These are phyloP conservation scores for Metschnikowia kunwiensis DNA, from an alignment of 805 yeast genomes.

Conservation along the genomic window DNA sequence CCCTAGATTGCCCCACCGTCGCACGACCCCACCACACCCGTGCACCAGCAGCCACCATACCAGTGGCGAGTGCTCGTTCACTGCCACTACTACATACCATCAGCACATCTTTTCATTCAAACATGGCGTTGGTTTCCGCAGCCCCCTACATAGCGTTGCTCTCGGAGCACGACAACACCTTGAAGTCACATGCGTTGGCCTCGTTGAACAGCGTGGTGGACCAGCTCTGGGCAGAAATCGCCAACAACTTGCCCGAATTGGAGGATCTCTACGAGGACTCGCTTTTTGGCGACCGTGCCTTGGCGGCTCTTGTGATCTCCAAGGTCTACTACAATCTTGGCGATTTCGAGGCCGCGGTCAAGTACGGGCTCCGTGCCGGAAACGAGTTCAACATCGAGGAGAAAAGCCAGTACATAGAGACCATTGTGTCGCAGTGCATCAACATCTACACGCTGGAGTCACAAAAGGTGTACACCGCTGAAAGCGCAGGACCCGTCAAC, in stretches of 20 bases:
- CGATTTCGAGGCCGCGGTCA: conserved; percentile 87
- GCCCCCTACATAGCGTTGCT: conserved; percentile 89
- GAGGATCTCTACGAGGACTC: conserved; percentile 90
- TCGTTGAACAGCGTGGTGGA: conserved; percentile 81
- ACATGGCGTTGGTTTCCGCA: conserved; percentile 73
- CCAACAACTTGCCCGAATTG: conserved; percentile 81
- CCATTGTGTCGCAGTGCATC: conserved; percentile 90
- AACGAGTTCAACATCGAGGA: conserved; percentile 71
- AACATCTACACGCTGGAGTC: conserved; percentile 72
- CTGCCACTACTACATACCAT: neutral
- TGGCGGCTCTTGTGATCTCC: conserved; percentile 91
- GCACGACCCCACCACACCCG: conserved; percentile 1
- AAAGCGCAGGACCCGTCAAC: conserved; percentile 42
- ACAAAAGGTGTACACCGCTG: conserved; percentile 38
- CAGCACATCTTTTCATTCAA: neutral
- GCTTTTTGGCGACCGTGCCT: conserved; percentile 65
- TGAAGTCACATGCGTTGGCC: conserved; percentile 81
- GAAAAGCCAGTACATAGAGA: conserved; percentile 83
- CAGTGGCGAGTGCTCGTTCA: conserved; percentile 3
- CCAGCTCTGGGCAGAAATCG: conserved; percentile 95
- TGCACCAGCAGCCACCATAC: conserved; percentile 3
- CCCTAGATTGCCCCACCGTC: too few species aligned
- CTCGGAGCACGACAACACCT: conserved; percentile 71
- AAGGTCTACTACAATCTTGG: conserved; percentile 90
- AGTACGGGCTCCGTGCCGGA: conserved; percentile 83